A percentile compares a stretch with the other conserved stretches of the same genome.
Evolutionary conservation across 176 grass and related monocot genomes (phyloP).

Genomic region (Melocanna baccifera): DNA sequence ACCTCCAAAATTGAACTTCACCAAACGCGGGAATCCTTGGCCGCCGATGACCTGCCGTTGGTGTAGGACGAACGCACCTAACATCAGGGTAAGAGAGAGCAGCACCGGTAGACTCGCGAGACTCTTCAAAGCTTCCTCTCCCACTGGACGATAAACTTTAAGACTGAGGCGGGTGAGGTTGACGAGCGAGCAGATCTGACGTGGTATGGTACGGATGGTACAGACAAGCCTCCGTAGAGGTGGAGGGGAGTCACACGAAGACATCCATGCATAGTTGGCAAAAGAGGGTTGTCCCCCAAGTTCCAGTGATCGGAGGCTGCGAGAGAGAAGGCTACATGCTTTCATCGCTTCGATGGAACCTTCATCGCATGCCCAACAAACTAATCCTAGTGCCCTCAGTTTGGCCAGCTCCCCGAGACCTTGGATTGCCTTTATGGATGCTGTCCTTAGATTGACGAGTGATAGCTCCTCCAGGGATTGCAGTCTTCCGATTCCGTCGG

Average conservation of each 20-base stretch:
- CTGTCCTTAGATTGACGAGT: rapidly evolving
- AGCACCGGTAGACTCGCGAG: background rate
- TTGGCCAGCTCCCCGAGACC: background rate
- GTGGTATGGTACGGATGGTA: background rate
- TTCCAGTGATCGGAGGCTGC: too few relatives aligned
- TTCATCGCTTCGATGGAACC: too few relatives aligned
- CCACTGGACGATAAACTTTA: rapidly evolving
- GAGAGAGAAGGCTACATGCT: too few relatives aligned
- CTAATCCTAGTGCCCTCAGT: background rate
- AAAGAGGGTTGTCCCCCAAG: too few relatives aligned
- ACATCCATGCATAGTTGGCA: background rate
- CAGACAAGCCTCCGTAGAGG: background rate
- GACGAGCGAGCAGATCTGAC: background rate
- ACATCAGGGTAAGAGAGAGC: background rate
- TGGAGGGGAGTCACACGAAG: background rate
- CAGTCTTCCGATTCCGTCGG: background rate
- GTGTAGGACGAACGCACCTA: too few relatives aligned
- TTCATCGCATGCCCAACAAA: too few relatives aligned
- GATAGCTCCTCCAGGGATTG: background rate
- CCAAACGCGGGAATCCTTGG: background rate
- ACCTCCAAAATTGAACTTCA: background rate
- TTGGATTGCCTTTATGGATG: background rate
- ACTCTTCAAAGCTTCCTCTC: background rate
- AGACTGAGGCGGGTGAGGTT: background rate
- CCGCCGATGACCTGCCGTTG: background rate